A percentile compares a stretch with the other conserved stretches of the same genome.
These are phyloP conservation scores for Colletotrichum tabaci DNA, from an alignment of 2,329 filamentous ascomycete species.

Conservation along the genomic window DNA sequence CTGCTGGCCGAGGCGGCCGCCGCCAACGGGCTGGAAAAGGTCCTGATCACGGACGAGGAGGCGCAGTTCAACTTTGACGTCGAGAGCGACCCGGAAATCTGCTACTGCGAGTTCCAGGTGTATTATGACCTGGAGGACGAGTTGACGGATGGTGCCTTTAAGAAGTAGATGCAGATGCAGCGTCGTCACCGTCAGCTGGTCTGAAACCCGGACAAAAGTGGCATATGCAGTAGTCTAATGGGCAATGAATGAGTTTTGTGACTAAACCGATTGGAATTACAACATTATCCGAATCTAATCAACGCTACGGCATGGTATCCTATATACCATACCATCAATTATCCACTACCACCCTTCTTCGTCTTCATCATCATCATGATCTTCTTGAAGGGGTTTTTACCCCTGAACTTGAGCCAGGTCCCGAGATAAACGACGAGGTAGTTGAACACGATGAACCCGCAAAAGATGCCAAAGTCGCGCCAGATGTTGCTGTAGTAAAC, in stretches of 20 bases:
- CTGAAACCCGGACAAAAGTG: too few species aligned
- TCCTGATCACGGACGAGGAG: conserved; percentile 59
- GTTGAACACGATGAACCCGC: conserved; percentile 76
- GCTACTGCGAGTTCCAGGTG: conserved; percentile 44
- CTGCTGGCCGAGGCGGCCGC: conserved; percentile 70
- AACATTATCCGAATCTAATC: too few species aligned
- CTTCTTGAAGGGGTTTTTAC: conserved; percentile 55
- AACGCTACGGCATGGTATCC: too few species aligned
- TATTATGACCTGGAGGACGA: conserved; percentile 44
- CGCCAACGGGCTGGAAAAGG: conserved; percentile 52
- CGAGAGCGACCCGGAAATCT: conserved; percentile 43
- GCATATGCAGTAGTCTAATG: too few species aligned
- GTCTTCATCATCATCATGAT: conserved; percentile 50
- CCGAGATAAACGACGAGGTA: conserved; percentile 59
- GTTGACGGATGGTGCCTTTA: conserved; percentile 33
- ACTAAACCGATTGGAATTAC: neutral
- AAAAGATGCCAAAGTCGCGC: conserved; percentile 77
- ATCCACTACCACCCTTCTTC: conserved; percentile 40
- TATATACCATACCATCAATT: neutral
- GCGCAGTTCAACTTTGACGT: conserved; percentile 52
- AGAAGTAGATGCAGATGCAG: conserved; percentile 6
- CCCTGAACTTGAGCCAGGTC: conserved; percentile 58
- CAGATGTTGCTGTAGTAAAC: conserved; percentile 74
- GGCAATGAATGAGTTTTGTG: too few species aligned
- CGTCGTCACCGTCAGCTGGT: too few species aligned